These are phyloP conservation scores for Metschnikowia proteae DNA, from an alignment of 805 yeast species.

Conservation along the genomic window DNA sequence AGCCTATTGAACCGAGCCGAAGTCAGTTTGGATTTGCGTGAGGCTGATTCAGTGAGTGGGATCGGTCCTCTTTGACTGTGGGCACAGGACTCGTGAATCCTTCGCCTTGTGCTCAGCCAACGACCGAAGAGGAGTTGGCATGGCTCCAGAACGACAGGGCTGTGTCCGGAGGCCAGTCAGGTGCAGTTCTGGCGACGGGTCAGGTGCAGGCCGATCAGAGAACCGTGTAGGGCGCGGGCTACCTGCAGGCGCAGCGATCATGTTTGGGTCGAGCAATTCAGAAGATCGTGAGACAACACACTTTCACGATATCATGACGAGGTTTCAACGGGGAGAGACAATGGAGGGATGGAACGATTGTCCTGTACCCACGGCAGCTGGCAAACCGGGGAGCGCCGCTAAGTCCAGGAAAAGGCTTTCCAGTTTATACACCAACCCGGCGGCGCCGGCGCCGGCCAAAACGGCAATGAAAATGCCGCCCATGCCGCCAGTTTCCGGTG, in stretches of 20 bases:
- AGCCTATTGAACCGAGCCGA: too few relatives aligned
- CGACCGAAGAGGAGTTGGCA: too few relatives aligned
- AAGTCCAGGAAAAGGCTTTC: constrained; percentile 12
- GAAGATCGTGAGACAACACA: not conserved
- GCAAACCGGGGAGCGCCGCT: constrained; percentile 7
- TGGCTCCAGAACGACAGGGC: too few relatives aligned
- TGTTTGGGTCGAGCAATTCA: not conserved
- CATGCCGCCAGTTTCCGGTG: not conserved
- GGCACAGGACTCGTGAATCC: too few relatives aligned
- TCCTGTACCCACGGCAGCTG: constrained; percentile 33
- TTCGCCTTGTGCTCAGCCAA: too few relatives aligned
- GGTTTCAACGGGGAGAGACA: constrained; percentile 18
- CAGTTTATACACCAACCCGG: constrained; percentile 1
- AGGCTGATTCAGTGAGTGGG: too few relatives aligned
- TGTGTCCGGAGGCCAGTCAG: too few relatives aligned
- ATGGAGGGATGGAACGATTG: constrained; percentile 64
- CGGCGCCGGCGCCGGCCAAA: not conserved
- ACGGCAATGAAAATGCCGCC: not conserved
- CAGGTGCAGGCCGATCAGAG: too few relatives aligned
- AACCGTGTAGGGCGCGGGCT: too few relatives aligned
- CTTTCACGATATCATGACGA: not conserved
- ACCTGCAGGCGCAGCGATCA: not conserved
- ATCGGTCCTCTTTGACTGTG: too few relatives aligned
- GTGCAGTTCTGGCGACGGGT: too few relatives aligned
- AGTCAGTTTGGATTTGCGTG: too few relatives aligned